Evolutionary conservation across 306 rosid genomes (phyloP).

Genomic region (Nissolia schottii): DNA sequence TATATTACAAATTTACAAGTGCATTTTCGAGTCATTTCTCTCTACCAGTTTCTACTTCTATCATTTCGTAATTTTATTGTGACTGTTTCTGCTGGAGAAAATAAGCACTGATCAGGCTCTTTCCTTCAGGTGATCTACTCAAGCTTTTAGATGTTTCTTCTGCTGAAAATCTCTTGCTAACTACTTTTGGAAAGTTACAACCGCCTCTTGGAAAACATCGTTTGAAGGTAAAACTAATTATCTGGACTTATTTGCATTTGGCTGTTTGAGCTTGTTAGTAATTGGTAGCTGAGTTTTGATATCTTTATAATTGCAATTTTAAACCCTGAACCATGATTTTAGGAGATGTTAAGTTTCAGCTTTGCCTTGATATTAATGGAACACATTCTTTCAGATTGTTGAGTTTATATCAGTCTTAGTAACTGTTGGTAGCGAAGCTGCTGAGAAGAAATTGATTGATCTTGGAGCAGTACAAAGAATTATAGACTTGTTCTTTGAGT

Average conservation of each 20-base stretch:
- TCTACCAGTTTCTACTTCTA: too few species aligned
- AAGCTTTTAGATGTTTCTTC: conserved; percentile 82
- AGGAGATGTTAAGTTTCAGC: neutral
- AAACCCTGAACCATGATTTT: conserved; percentile 1
- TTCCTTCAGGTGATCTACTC: conserved; percentile 75
- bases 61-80: conserved; percentile 1
- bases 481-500: conserved; percentile 86
- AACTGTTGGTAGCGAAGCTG: conserved; percentile 82
- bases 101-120: conserved; percentile 6
- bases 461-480: conserved; percentile 82
- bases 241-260: conserved; percentile 4
- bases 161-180: conserved; percentile 54
- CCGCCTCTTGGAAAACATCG: conserved; percentile 99
- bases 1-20: too few species aligned
- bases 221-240: conserved; percentile 61
- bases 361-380: conserved; percentile 8
- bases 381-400: conserved; percentile 58
- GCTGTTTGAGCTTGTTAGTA: neutral
- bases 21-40: too few species aligned
- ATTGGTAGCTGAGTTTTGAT: neutral
- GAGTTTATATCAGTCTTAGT: conserved; percentile 88
- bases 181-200: conserved; percentile 92
- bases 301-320: neutral
- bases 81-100: neutral
- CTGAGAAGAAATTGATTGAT: conserved; percentile 77